Evolutionary conservation across 257 asterid genomes (phyloP).

Genomic region (Capsicum rhomboideum): DNA sequence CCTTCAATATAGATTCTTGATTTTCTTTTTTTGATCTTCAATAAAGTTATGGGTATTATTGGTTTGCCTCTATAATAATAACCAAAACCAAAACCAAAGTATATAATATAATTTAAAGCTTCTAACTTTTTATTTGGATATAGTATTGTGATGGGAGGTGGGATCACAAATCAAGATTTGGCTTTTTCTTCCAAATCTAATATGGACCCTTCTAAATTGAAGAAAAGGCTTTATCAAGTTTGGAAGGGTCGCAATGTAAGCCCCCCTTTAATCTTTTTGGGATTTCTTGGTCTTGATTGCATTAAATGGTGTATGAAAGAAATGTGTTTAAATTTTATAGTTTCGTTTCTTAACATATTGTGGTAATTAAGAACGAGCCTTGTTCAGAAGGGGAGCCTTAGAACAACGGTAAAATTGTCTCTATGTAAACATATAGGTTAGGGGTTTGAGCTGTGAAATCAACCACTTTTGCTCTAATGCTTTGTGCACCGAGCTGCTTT

Average conservation of each 20-base stretch:
- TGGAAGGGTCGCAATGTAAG: conserved; percentile 94
- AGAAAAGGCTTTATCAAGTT: conserved; percentile 64
- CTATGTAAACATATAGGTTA: neutral
- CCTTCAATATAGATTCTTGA: conserved; percentile 10
- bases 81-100: neutral
- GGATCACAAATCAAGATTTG: conserved; percentile 39
- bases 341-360: neutral
- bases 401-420: neutral
- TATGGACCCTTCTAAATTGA: conserved; percentile 35
- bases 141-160: conserved; percentile 26
- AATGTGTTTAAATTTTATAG: neutral
- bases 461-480: neutral
- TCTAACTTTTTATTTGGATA: neutral
- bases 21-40: conserved; percentile 10
- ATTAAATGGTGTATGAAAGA: neutral
- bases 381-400: neutral
- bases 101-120: neutral
- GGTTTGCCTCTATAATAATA: conserved; percentile 16
- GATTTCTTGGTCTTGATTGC: neutral
- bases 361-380: neutral
- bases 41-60: conserved; percentile 20
- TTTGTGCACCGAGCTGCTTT: neutral
- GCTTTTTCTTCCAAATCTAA: conserved; percentile 31
- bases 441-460: neutral
- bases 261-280: neutral